These are phyloP conservation scores for Podosphaera aphanis DNA, from an alignment of 2,329 filamentous ascomycete genomes.

Conservation along the genomic window DNA sequence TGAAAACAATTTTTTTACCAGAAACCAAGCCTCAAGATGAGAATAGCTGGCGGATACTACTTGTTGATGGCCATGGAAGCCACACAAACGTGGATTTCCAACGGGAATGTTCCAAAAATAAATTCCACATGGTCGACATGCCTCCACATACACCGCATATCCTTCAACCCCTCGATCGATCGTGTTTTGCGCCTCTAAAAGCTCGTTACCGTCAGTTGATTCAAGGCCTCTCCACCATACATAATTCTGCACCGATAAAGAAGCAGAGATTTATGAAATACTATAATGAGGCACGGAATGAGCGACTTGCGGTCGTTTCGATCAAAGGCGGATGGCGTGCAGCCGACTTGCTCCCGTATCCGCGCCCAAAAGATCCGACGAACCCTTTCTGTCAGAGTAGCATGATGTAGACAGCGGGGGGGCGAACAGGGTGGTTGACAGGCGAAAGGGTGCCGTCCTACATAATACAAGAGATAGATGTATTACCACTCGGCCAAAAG, in stretches of 20 bases:
- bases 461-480: too few relatives aligned
- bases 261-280: not conserved
- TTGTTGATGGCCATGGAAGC: not conserved
- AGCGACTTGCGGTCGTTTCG: not conserved
- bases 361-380: not conserved
- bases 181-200: not conserved
- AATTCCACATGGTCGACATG: not conserved
- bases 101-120: not conserved
- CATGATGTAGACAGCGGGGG: too few relatives aligned
- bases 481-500: too few relatives aligned
- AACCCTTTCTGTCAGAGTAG: too few relatives aligned
- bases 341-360: not conserved
- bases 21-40: not conserved
- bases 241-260: not conserved
- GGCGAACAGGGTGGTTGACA: too few relatives aligned
- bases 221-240: not conserved
- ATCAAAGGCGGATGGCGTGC: not conserved
- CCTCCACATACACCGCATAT: not conserved
- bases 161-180: not conserved
- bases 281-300: not conserved
- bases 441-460: too few relatives aligned
- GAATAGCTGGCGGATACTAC: not conserved
- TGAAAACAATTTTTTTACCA: not conserved
- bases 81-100: not conserved
- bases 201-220: not conserved